Evolutionary conservation across 2,329 filamentous ascomycete genomes (phyloP).

Genomic region (Sclerotiophoma versabilis): DNA sequence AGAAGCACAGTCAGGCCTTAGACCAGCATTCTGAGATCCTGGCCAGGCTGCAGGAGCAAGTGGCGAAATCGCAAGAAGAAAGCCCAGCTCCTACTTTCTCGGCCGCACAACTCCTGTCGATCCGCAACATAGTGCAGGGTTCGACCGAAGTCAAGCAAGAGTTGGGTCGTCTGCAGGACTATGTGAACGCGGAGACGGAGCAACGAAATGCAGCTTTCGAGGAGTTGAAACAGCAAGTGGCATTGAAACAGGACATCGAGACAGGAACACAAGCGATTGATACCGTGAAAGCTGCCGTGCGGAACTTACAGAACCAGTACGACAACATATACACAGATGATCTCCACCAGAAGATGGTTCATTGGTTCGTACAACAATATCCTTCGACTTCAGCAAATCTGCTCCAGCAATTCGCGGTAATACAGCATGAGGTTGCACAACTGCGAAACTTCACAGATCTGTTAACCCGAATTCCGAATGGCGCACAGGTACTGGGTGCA

Average conservation of each 20-base stretch:
- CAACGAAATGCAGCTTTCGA: background rate
- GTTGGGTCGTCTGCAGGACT: background rate
- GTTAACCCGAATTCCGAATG: slow-evolving; percentile 3
- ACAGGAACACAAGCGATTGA: slow-evolving; percentile 2
- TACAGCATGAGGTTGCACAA: slow-evolving; percentile 12
- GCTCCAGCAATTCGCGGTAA: slow-evolving; percentile 1
- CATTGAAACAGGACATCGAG: slow-evolving; percentile 6
- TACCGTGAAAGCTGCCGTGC: slow-evolving; percentile 11
- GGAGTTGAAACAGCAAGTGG: background rate
- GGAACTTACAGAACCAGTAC: slow-evolving; percentile 28
- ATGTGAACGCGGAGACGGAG: background rate
- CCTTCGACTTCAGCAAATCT: slow-evolving; percentile 10
- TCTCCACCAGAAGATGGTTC: slow-evolving; percentile 31
- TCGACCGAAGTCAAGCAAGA: background rate
- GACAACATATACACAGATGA: slow-evolving; percentile 37
- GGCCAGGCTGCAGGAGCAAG: background rate
- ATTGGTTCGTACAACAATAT: slow-evolving; percentile 32
- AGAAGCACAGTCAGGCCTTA: background rate
- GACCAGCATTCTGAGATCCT: background rate
- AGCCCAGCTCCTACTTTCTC: background rate
- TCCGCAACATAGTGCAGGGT: background rate
- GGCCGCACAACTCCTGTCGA: background rate
- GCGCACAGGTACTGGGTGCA: background rate
- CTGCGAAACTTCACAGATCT: slow-evolving; percentile 5
- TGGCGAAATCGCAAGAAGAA: background rate